Percentiles rank a stretch among this genome's conserved stretches.
Evolutionary conservation across 2,329 filamentous ascomycete species (phyloP).

Genomic region (Stagonosporopsis tanaceti): DNA sequence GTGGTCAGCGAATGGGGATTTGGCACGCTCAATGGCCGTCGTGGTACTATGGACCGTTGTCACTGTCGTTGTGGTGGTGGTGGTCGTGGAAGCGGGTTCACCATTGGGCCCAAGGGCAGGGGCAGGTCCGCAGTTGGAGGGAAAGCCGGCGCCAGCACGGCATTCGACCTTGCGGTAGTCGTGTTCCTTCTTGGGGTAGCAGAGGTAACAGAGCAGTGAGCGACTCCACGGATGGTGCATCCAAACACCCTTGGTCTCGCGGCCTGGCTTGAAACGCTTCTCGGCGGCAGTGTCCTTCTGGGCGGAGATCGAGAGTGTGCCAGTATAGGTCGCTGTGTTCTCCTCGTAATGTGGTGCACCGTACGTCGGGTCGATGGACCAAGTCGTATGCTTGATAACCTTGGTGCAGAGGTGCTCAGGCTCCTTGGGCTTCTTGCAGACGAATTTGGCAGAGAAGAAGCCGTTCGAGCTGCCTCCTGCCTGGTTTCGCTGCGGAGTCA

Average conservation of each 20-base stretch:
- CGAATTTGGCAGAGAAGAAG: slow-evolving; percentile 27
- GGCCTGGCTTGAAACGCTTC: slow-evolving; percentile 8
- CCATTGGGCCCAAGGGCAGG: slow-evolving; percentile 1
- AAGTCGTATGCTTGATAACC: slow-evolving; percentile 18
- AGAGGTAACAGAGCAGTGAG: slow-evolving; percentile 33
- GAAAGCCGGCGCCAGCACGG: slow-evolving; percentile 12
- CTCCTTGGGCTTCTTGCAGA: slow-evolving; percentile 13
- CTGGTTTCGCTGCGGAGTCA: neutral
- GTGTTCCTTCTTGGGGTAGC: slow-evolving; percentile 27
- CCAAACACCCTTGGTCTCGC: slow-evolving; percentile 28
- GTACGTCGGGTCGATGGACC: slow-evolving; percentile 21
- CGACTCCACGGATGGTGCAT: slow-evolving; percentile 38
- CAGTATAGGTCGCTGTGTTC: neutral
- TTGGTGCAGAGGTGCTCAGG: slow-evolving; percentile 6
- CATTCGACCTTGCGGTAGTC: slow-evolving; percentile 29
- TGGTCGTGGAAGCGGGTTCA: neutral
- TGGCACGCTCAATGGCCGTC: neutral
- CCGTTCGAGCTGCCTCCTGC: neutral
- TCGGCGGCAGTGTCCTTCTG: neutral
- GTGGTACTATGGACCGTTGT: neutral
- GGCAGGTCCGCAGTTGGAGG: slow-evolving; percentile 16
- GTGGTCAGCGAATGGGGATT: neutral
- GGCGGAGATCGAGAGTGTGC: neutral
- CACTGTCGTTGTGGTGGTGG: neutral
- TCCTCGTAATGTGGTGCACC: slow-evolving; percentile 9